These are phyloP conservation scores for Leishmania tarentolae DNA, from an alignment of 208 protist species.

Conservation along the genomic window DNA sequence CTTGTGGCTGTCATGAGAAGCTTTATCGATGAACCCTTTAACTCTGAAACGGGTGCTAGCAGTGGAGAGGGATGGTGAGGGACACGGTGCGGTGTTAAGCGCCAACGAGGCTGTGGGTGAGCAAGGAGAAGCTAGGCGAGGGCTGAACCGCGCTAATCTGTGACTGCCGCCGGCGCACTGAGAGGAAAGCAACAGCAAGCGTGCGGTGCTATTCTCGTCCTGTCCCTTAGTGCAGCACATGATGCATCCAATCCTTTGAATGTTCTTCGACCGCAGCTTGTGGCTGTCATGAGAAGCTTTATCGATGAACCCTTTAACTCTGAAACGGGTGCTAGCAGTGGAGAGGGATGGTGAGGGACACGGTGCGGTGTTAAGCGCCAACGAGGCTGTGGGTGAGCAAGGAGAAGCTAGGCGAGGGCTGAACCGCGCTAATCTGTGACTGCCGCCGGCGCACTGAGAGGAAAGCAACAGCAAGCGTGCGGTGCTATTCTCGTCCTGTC, in stretches of 20 bases:
- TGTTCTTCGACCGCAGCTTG: conserved; percentile 18
- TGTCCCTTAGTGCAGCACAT: no score
- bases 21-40: conserved; percentile 29
- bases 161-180: no score
- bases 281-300: conserved; percentile 23
- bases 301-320: conserved; percentile 36
- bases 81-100: background rate
- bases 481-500: no score
- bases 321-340: conserved; percentile 8
- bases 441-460: background rate
- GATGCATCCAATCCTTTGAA: conserved; percentile 30
- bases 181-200: no score
- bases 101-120: background rate
- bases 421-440: no score
- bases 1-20: conserved; percentile 24
- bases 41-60: conserved; percentile 17
- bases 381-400: no score
- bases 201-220: no score
- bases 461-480: background rate
- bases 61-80: background rate
- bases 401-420: background rate
- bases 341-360: background rate
- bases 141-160: no score
- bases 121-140: no score
- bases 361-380: no score